Base-by-base conservation (phyloP, 495 filamentous ascomycete species). In the Talaromyces ruber region DNA sequence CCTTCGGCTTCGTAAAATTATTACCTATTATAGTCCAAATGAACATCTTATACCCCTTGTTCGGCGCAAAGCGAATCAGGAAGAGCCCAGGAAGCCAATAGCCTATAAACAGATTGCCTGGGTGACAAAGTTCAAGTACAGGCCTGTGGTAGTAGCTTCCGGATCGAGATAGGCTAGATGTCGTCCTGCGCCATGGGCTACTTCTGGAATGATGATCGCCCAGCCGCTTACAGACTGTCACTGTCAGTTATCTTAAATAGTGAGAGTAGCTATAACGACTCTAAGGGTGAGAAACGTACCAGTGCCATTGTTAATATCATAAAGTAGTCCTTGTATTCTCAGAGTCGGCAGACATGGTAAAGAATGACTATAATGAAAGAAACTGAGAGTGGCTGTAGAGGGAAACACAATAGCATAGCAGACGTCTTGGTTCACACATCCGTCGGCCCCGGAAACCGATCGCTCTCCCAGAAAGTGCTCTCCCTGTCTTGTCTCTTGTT, bases 71-170 rank as follows among this genome's bases (percentile, higher is more conserved):
- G 1, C 79, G 74, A 54, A 80, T 53, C 24, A 82, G 63, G 61
- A 81, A 79, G 21, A 81, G 62, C 2, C 76, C 78, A 57, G 81
- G 21, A 78, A 54, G 12, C 71, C 69, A 32, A 81, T 75, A 0
- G 65, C 72, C 64, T 71, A 71, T 6, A 80, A 66, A 50, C 70
- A 78, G 21, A 82, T 65, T 0, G 67, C 70, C 57, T 79, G 76
- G 1, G 70, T 72, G 32, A 75, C 70, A 39, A 79, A 79, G 59
- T 81, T 82, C 53, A 80, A 63, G 56, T 77, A 74, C 51, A 76
- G 65, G 3, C 74, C 68, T 14, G 72, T 70, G 4, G 69, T 50
- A 43, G 64, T 59, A n/a, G 74, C 66, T 2, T 47, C 24, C 6
- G 26, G 26, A 6, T 63, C 57, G 9, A 78, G 69, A 37, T 70